phyloP scores from a whole-genome alignment of 768 basidiomycete species.

The Tubosaeta sp. region DNA sequence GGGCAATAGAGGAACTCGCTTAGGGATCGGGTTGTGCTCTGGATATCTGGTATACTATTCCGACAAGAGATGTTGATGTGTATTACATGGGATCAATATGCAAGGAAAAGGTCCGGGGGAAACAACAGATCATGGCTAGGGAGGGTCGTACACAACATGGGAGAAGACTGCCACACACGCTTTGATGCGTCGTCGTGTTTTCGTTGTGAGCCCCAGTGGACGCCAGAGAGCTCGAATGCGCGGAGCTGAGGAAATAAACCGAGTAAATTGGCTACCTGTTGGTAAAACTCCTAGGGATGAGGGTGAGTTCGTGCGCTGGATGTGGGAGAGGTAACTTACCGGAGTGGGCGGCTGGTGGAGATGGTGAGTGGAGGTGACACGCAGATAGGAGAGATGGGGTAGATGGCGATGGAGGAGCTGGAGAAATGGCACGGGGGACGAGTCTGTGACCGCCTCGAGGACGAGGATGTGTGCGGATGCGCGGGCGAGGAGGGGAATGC shows the following conservation, averaged over 20 bases:
- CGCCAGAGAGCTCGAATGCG: slow-evolving; percentile 70
- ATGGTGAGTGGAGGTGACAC: slow-evolving; percentile 55
- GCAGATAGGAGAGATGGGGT: slow-evolving; percentile 60
- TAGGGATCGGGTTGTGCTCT: slow-evolving; percentile 11
- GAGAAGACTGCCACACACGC: slow-evolving; percentile 51
- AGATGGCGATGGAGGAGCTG: slow-evolving; percentile 52
- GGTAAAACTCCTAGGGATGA: slow-evolving; percentile 51
- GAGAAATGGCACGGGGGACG: slow-evolving; percentile 55
- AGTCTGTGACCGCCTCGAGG: slow-evolving; percentile 56
- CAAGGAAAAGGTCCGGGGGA: slow-evolving; percentile 25
- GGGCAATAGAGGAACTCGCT: slow-evolving; percentile 40
- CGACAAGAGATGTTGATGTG: neutral
- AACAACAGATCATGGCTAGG: slow-evolving; percentile 31
- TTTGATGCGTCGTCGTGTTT: slow-evolving; percentile 40
- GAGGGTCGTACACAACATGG: slow-evolving; percentile 33
- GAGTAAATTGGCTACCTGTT: slow-evolving; percentile 54
- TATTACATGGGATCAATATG: slow-evolving; percentile 25
- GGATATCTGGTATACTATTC: slow-evolving; percentile 1
- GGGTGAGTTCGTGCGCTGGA: slow-evolving; percentile 10
- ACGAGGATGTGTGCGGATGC: slow-evolving; percentile 50
- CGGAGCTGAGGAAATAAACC: slow-evolving; percentile 56
- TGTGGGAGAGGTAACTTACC: slow-evolving; percentile 35
- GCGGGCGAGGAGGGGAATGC: slow-evolving; percentile 47
- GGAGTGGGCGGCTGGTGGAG: slow-evolving; percentile 47
- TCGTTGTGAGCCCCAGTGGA: slow-evolving; percentile 66